Percentiles rank a stretch among this genome's conserved stretches.
Evolutionary conservation across 257 asterid genomes (phyloP).

Genomic region (Agastache rugosa): DNA sequence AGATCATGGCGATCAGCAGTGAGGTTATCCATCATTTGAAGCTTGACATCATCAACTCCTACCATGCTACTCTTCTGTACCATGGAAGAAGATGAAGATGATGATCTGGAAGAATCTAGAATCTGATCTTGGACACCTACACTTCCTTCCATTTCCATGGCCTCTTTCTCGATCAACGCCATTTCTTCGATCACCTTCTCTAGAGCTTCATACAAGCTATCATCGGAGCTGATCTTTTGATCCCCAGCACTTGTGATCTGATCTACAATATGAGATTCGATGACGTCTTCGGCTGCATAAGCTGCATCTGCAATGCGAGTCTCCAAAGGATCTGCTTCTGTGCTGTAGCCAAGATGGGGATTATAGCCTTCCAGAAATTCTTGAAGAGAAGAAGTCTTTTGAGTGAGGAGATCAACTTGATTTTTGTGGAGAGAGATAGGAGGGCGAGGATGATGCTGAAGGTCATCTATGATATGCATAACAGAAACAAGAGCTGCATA

Average conservation of each 20-base stretch:
- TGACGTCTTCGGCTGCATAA: conserved; percentile 26
- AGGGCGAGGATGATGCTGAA: no score
- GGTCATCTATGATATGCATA: no score
- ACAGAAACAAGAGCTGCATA: no score
- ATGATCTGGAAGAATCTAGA: no score
- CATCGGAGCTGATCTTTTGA: no score
- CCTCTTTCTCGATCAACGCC: neutral
- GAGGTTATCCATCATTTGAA: no score
- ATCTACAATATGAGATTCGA: conserved; percentile 26
- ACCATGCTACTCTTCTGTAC: no score
- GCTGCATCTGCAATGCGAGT: neutral
- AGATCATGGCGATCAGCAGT: no score
- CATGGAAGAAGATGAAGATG: no score
- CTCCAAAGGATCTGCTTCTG: conserved; percentile 5
- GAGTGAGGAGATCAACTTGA: neutral
- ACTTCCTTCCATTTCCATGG: neutral
- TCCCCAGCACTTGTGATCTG: no score
- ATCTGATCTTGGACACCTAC: no score
- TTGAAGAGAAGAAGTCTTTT: neutral
- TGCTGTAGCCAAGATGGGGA: neutral
- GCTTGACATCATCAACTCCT: no score
- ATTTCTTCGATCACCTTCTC: conserved; percentile 4
- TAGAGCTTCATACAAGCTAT: neutral
- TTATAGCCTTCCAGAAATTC: neutral
- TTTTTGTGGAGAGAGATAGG: neutral